Evolutionary conservation across 1,139 yeast genomes (phyloP), one percentile per base, ranked within the genome.

Genomic region (Candida sanyaensis): DNA sequence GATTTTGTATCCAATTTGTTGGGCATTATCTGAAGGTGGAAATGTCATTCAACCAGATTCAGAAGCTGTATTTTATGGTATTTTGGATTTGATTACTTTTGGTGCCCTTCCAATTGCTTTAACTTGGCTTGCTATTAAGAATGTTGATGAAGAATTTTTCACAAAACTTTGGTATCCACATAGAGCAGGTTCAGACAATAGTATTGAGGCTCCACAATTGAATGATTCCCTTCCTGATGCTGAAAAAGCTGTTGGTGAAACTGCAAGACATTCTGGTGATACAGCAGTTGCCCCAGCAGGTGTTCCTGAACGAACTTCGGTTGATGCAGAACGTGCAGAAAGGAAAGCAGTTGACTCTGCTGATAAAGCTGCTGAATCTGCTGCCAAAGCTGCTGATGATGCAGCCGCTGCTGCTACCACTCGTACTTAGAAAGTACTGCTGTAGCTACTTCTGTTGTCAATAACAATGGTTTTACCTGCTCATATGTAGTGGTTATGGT

Each of bases 1-100:
- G 68, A 60, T 80, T 52, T 65, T 81, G 51, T 83, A 83, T 59
- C 82, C 84, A 38, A 64, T 84, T 51, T 63, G 70, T 46, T 84
- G 88, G 88, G 88, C 81, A 60, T 69, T 83, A 50, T 68, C 78
- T 54, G 88, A 83, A 57, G 89, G 88, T 71, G 88, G 88, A 63
- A 83, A 83, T 59, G 78, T 70, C 39, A 82, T 84, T 53, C 80
- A 78, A 56, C 84, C 85, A 37, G 86, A 81, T 58, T 77, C 84
- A n/a, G 88, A 83, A 62, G 82, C 84, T 44, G 84, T 77, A 17
- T 84, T 83, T 66, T 81, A 80, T 57, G 88, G 88, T 68, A 68
- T 83, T 43, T 70, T 83, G 55, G 88, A 84, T 59, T 57, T 83
- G 45, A 56, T 76, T 42, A 65, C 68, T 43, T 79, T 78, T 59